phyloP scores from a whole-genome alignment of 2,329 filamentous ascomycete species.

The Alternaria hordeiaustralica region DNA sequence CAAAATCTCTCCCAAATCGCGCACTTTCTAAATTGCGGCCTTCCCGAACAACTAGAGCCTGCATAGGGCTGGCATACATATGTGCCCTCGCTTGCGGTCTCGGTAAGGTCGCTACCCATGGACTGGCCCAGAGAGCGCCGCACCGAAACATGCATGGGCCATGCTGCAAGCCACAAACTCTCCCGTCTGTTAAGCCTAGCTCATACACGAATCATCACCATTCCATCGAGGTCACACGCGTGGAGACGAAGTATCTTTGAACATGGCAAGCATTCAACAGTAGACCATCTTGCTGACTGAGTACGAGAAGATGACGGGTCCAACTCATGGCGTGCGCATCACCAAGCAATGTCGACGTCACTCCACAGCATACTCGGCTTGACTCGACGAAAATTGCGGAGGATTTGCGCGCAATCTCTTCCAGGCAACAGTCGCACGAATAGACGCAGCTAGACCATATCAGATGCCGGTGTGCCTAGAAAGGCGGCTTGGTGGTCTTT shows the following conservation, averaged over 20 bases:
- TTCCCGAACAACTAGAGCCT: background rate
- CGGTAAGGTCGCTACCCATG: background rate
- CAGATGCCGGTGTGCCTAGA: constrained; percentile 1
- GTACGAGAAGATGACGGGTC: background rate
- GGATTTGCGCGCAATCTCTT: constrained; percentile 2
- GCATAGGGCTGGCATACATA: background rate
- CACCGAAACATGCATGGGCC: constrained; percentile 6
- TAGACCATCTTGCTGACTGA: background rate
- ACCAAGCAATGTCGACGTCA: background rate
- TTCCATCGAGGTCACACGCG: background rate
- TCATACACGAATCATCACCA: background rate
- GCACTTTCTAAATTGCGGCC: background rate
- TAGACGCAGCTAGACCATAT: constrained; percentile 1
- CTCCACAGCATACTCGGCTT: background rate
- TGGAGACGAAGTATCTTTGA: background rate
- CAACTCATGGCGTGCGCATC: background rate
- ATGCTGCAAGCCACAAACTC: background rate
- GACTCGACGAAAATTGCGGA: background rate
- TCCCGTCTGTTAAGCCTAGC: background rate
- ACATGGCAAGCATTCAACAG: no score
- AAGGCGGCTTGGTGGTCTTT: background rate
- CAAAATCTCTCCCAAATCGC: background rate
- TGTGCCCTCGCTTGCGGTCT: background rate
- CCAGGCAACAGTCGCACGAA: constrained; percentile 1
- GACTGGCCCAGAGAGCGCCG: constrained; percentile 2